Evolutionary conservation across 768 basidiomycete genomes (phyloP), one percentile per base, ranked within the genome.

Genomic region (Candolleomyces aberdarensis): DNA sequence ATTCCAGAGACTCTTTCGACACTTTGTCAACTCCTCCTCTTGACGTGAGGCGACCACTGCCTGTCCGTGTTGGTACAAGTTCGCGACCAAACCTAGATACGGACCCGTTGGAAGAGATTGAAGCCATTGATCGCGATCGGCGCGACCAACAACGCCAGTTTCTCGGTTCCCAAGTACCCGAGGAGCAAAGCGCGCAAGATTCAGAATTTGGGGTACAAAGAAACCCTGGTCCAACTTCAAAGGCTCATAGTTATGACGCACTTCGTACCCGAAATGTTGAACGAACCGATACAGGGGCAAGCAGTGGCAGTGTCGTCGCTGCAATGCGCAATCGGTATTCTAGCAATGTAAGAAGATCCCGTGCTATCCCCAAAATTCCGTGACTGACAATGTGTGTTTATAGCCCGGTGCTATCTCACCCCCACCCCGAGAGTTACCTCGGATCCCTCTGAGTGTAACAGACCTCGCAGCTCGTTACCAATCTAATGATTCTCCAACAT

Each of bases 321-420:
- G 83, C 84, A 1, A 85, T 93, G 79, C 80, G 86, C 48, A 82
- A 81, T 67, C 83, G 82, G 54, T 91, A 88, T 64, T 78, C 83
- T 20, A 79, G 74, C 46, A 76, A 71, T 58, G 89, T 90, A 65
- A 48, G 86, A 76, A 44, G 46, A 62, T 57, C n/a, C n/a, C n/a
- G n/a, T n/a, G n/a, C 31, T 13, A 49, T 61, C 41, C 14, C 17
- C 57, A 47, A 9, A 22, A 61, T 8, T 52, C 36, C 58, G 47
- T 65, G 58, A 50, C 48, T 62, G 61, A 39, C 39, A 20, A n/a
- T 39, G 20, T 62, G 41, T 56, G 14, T 60, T 57, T 56, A 29
- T 41, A 86, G 87, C 72, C 83, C 53, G 82, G 78, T 11, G 75
- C 80, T 3, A 67, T 76, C 0, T 85, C 85, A 11, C 85, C 85